Evolutionary conservation across 2,329 filamentous ascomycete species (phyloP), one percentile per base, ranked within the genome.

Genomic region (Sclerotinia trifoliorum): DNA sequence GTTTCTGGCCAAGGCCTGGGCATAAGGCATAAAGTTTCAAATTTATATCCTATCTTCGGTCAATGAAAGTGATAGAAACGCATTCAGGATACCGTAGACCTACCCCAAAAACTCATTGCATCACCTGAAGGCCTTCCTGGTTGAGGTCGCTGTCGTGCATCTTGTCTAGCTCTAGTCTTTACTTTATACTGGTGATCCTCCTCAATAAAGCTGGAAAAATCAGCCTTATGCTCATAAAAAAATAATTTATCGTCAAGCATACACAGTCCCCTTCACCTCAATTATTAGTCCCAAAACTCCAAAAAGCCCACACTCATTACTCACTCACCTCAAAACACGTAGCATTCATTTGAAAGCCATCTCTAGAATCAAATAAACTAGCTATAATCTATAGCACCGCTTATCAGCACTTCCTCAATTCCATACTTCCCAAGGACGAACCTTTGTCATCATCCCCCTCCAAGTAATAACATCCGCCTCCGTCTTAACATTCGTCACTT

Each of bases 391-490:
- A 63, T 48, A 55, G 15, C 5, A 26, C 3, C 26, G 11, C 15
- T n/a, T 49, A 26, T 64, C 49, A 52, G 32, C 10, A 35, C n/a
- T 42, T 42, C 5, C 24, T 17, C 13, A 19, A 3, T 32, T 44
- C 24, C 11, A 1, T 64, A 21, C 19, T 7, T 35, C n/a, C 24
- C 8, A 49, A 66, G 35, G 19, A 58, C 68, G 65, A 77, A 94
- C 93, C 85, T 97, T 99, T 71, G 95, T 98, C 90, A 99, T 94
- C 93, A 98, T 97, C 49, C 95, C 95, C 75, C 95, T 85, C 94
- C 94, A 99, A 1, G 94, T 98, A 64, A 98, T 84, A 57, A 98
- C 78, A 74, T 96, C 88, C 2, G 90, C 90, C 70, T 93, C 88
- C 1, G 46, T 62, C 46, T 51, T 58, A 44, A 90, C 88, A 76